Conservation (phyloP, 306 rosid species). For the Corylus americana region DNA sequence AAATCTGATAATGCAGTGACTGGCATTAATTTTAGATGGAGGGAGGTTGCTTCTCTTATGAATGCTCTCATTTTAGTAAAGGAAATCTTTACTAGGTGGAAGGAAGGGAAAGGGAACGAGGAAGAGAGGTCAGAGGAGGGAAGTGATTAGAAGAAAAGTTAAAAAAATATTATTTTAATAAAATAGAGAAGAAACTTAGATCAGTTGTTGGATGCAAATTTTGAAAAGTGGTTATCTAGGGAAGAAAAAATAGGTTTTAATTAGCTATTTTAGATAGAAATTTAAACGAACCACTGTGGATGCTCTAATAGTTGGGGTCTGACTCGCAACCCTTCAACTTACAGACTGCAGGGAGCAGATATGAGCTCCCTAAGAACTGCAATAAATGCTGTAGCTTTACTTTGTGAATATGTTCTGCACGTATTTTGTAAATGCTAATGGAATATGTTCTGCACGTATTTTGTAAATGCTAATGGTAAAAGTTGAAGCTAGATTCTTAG, state of each 20-base stretch:
- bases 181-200: no score
- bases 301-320: neutral
- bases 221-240: no score
- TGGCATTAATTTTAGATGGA: constrained; percentile 82
- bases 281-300: no score
- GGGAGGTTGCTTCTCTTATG: constrained; percentile 68
- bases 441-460: neutral
- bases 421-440: neutral
- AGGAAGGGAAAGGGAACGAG: no score
- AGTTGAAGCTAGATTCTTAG: neutral
- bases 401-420: neutral
- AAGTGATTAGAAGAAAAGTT: no score
- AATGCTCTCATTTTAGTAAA: constrained; percentile 8
- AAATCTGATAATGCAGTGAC: constrained; percentile 76
- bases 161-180: no score
- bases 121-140: no score
- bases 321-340: neutral
- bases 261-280: no score
- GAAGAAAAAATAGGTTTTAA: no score
- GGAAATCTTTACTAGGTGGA: no score
- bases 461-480: neutral
- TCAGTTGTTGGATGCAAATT: no score
- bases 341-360: neutral
- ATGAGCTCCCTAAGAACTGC: neutral
- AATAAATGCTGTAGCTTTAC: neutral